These are phyloP conservation scores for Arthrobotrys conoides DNA, from an alignment of 2,329 filamentous ascomycete genomes.

Conservation along the genomic window DNA sequence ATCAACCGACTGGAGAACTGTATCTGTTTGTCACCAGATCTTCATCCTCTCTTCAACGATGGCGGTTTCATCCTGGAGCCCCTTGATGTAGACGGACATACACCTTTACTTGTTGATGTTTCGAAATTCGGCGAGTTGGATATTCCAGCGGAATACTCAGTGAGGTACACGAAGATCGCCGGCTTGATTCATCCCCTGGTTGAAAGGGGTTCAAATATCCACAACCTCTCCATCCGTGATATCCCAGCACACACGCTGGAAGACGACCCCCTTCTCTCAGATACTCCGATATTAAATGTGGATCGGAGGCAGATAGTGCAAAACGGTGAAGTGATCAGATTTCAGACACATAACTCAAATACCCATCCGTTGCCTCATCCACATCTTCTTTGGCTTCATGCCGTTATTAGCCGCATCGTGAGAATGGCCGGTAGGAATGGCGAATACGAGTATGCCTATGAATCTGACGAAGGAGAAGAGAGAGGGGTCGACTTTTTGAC, in stretches of 20 bases:
- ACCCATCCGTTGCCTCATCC: slow-evolving; percentile 1
- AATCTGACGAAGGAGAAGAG: too few relatives aligned
- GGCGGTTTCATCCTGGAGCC: slow-evolving; percentile 3
- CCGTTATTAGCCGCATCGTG: not conserved
- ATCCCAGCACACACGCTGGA: too few relatives aligned
- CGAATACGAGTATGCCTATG: not conserved
- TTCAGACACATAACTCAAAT: not conserved
- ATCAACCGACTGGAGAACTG: slow-evolving; percentile 10
- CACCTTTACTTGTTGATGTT: not conserved
- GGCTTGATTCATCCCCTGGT: not conserved
- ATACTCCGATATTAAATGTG: too few relatives aligned
- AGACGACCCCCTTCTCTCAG: too few relatives aligned
- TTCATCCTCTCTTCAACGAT: not conserved
- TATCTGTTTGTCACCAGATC: not conserved
- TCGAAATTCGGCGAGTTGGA: not conserved
- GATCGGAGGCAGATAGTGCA: too few relatives aligned
- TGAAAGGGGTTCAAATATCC: not conserved
- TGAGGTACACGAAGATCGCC: not conserved
- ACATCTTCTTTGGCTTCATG: slow-evolving; percentile 9
- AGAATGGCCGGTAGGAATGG: slow-evolving; percentile 2
- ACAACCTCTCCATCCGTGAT: not conserved
- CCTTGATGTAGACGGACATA: not conserved
- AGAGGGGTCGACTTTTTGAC: too few relatives aligned
- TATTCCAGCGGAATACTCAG: slow-evolving; percentile 1
- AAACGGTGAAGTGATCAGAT: not conserved